Base-by-base conservation (phyloP, 495 filamentous ascomycete genomes). In the Neurospora africana region DNA sequence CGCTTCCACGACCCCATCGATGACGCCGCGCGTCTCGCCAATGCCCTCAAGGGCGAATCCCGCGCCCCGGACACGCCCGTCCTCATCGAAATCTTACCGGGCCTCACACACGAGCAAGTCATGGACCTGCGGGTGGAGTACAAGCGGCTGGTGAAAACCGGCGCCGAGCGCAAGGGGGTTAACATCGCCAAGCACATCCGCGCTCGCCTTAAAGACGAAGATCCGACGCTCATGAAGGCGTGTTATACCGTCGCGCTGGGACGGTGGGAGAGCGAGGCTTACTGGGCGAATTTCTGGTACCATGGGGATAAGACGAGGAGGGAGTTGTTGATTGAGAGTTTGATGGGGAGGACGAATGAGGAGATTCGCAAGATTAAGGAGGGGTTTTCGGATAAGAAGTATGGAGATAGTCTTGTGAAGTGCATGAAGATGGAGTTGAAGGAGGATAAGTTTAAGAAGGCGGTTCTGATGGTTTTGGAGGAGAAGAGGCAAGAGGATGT, bases 231-330 rank as follows among this genome's bases (percentile, higher is more conserved):
- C 71, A 93, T 93, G 81, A 98, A 98, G 80, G 90, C 91, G 11
- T 91, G 89, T 76, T 98, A 97, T 79, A 91, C 93, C 6, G 93
- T 92, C 8, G 95, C 95, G 11, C 88, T 98, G 1, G 95, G 96
- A 3, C 86, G 89, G 65, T 99, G 93, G 91, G 95, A 98, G 83
- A 90, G 88, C 69, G 95, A 99, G 80, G 94, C 92, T 2, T 98
- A 95, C 84, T 99, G 95, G 93, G 95, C 96, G 65, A 99, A 98
- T 77, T 97, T 92, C 81, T 99, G 94, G 90, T 99, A 98, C 83
- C 95, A 98, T 79, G 90, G 91, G 41, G 90, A 92, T 73, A 92
- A 91, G 75, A 91, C 89, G 4, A 86, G 93, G 3, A 88, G 93
- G 23, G 93, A 99, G 79, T 83, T 99, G 27, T 86, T 99, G 61